Base-by-base conservation (phyloP, 2,329 filamentous ascomycete species). In the Akanthomyces lecanii region DNA sequence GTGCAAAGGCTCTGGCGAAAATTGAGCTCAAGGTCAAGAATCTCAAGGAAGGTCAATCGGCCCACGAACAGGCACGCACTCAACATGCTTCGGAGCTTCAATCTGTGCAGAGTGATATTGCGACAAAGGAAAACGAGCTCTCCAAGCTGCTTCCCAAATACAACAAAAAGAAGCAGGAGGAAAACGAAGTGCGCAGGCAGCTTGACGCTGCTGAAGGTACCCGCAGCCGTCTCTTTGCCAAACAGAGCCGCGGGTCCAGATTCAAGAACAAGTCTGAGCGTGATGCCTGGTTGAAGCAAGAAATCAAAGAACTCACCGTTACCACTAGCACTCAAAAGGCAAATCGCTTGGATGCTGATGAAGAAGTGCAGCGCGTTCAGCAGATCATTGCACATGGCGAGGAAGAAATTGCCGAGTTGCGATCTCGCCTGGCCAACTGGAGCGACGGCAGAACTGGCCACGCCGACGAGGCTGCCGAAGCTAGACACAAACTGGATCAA, bases 231-330 rank as follows among this genome's bases (percentile, higher is more conserved):
- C 83, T 99, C 8, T 91, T 96, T 71, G 91, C 90, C 57, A 99
- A 99, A 75, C 94, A 99, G 76, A 92, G 89, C 50, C 89, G 94
- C 52, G 92, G 90, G 67, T 89, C 90, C 21, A 89, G 92, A 66
- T 99, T 97, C 75, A 89, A 84, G 71, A 96, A 87, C 74, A 97
- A 97, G 78, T 84, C 85, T 10, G 92, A 98, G 72, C 88, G 96
- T 50, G 94, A 99, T 74, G 84, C 86, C 42, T 97, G 86, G 81
- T 80, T 99, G 56, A 86, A 86, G 65, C 83, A 86, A 65, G 90
- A 97, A 75, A 91, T 98, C 62, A 82, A 90, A 51, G 90, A 96
- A 42, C 85, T 93, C 61, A 89, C 92, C 67, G 79, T 85, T 42
- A 89, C 90, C 5, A 80, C 97, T 36, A 89, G 88, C 42, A 88